phyloP scores from a whole-genome alignment of 768 basidiomycete genomes.

The Mycena leptocephala region DNA sequence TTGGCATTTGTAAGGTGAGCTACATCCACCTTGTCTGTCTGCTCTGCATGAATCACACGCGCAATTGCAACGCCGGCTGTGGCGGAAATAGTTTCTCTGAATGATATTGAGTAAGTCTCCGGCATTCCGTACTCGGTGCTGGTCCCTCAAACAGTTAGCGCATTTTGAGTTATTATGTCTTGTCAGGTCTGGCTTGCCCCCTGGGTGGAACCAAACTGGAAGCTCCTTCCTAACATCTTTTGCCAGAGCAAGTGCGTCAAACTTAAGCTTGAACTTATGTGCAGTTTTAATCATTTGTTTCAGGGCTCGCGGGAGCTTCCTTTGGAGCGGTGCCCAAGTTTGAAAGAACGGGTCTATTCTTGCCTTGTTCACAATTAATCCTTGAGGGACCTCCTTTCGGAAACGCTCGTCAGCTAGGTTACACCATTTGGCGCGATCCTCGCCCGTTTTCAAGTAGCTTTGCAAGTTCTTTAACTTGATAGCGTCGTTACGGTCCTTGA shows the following conservation, averaged over 20 bases:
- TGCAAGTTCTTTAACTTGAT: no score
- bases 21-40: not conserved
- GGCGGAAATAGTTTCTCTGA: not conserved
- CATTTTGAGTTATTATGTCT: not conserved
- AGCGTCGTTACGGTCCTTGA: constrained; percentile 43
- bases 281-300: constrained; percentile 40
- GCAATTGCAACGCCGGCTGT: not conserved
- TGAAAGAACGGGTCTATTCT: constrained; percentile 45
- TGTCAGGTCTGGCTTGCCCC: not conserved
- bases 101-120: not conserved
- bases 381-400: not conserved
- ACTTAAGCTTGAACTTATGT: constrained; percentile 31
- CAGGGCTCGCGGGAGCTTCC: constrained; percentile 27
- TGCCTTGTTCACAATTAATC: not conserved
- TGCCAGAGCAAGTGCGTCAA: constrained; percentile 33
- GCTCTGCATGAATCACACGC: not conserved
- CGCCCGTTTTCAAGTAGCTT: no score
- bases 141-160: not conserved
- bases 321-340: constrained; percentile 38
- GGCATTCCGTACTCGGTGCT: not conserved
- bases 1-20: not conserved
- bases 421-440: constrained; percentile 45
- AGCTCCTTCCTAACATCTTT: constrained; percentile 28
- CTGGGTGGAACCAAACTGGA: constrained; percentile 52
- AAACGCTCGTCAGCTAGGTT: constrained; percentile 44